These are phyloP conservation scores for Guyanaporus albipodus DNA, from an alignment of 768 basidiomycete genomes.

Conservation along the genomic window DNA sequence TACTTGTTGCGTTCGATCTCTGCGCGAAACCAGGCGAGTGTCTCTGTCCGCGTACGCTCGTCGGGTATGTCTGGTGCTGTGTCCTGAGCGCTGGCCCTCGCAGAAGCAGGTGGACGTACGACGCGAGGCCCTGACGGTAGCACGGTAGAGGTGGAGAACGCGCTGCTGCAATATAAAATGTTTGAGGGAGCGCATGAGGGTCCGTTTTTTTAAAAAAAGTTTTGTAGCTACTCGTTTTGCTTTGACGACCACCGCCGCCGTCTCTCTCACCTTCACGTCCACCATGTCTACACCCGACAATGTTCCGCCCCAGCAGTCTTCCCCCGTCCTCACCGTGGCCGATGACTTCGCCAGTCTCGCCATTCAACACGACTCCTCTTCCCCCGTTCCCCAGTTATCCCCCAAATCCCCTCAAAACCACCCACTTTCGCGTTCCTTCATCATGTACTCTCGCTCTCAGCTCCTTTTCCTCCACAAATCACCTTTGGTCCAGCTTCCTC, in stretches of 20 bases:
- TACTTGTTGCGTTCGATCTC: slow-evolving; percentile 66
- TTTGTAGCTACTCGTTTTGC: slow-evolving; percentile 21
- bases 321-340: slow-evolving; percentile 27
- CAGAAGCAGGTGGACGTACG: slow-evolving; percentile 37
- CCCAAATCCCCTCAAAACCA: slow-evolving; percentile 17
- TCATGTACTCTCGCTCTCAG: slow-evolving; percentile 67
- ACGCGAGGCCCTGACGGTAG: slow-evolving; percentile 64
- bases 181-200: slow-evolving; percentile 47
- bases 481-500: slow-evolving; percentile 67
- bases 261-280: slow-evolving; percentile 9
- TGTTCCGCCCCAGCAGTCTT: slow-evolving; percentile 11
- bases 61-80: slow-evolving; percentile 56
- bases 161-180: slow-evolving; percentile 71
- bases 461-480: slow-evolving; percentile 67
- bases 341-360: slow-evolving; percentile 33
- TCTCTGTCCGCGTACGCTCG: slow-evolving; percentile 56
- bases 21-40: slow-evolving; percentile 64
- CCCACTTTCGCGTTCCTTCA: slow-evolving; percentile 39
- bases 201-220: slow-evolving; percentile 6
- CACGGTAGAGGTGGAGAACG: slow-evolving; percentile 60
- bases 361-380: slow-evolving; percentile 18
- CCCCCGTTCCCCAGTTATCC: slow-evolving; percentile 10
- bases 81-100: slow-evolving; percentile 3
- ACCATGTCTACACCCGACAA: slow-evolving; percentile 35
- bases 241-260: not conserved